A percentile compares a stretch with the other conserved stretches of the same genome.
These are phyloP conservation scores for Daphne laureola DNA, from an alignment of 441 rosid species.

Conservation along the genomic window DNA sequence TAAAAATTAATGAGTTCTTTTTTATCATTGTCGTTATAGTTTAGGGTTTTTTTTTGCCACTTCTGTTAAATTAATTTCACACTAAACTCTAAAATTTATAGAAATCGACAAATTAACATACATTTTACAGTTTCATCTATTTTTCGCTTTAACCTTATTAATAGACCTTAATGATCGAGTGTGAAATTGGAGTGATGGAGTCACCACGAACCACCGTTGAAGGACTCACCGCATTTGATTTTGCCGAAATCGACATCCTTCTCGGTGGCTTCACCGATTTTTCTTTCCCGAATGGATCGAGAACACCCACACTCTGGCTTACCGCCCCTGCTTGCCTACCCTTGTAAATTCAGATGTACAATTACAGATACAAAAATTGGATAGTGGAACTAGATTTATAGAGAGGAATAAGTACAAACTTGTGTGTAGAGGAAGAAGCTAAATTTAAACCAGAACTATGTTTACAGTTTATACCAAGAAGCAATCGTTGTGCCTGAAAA, in stretches of 20 bases:
- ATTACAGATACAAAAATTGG: slow-evolving; percentile 1
- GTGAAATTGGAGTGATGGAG: slow-evolving; percentile 51
- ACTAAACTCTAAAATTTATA: too few species aligned
- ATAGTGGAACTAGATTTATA: not conserved
- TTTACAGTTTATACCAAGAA: slow-evolving; percentile 54
- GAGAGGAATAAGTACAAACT: not conserved
- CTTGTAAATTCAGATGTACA: slow-evolving; percentile 19
- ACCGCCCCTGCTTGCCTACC: slow-evolving; percentile 38
- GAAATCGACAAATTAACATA: too few species aligned
- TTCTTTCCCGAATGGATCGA: slow-evolving; percentile 58
- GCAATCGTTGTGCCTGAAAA: slow-evolving; percentile 19
- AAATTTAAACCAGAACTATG: too few species aligned
- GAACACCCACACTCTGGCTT: slow-evolving; percentile 71
- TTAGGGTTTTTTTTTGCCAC: too few species aligned
- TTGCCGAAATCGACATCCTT: slow-evolving; percentile 70
- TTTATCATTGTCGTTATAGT: too few species aligned
- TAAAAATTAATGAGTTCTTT: too few species aligned
- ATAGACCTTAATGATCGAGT: slow-evolving; percentile 33
- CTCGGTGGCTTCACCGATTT: slow-evolving; percentile 63
- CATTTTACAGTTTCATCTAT: too few species aligned
- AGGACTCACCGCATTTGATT: slow-evolving; percentile 27
- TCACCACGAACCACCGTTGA: slow-evolving; percentile 23
- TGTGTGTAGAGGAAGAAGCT: slow-evolving; percentile 43
- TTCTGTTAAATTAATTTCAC: too few species aligned
- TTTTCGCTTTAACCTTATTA: slow-evolving; percentile 25